A percentile compares a stretch with the other conserved stretches of the same genome.
Conservation (phyloP, 805 yeast genomes). For the Candida nonsorbophila region DNA sequence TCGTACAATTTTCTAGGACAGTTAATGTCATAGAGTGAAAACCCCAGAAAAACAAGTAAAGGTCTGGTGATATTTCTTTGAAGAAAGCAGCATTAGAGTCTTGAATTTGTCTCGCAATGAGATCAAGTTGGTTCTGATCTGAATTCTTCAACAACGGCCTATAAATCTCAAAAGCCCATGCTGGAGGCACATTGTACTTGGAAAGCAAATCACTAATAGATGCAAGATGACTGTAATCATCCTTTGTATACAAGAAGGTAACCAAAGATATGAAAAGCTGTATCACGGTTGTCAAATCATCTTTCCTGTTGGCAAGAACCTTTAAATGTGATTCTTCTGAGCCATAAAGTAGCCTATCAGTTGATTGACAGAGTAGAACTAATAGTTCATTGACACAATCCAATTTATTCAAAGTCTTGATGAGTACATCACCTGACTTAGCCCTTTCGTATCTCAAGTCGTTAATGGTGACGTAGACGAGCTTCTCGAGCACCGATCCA, state of each 20-base stretch:
- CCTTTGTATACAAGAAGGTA: conserved; percentile 41
- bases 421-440: conserved; percentile 46
- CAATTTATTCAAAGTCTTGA: conserved; percentile 39
- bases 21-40: conserved; percentile 66
- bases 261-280: conserved; percentile 58
- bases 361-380: conserved; percentile 51
- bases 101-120: no score
- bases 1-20: conserved; percentile 48
- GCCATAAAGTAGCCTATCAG: conserved; percentile 31
- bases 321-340: conserved; percentile 50
- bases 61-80: conserved; percentile 24
- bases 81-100: conserved; percentile 6
- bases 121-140: not conserved
- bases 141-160: conserved; percentile 38
- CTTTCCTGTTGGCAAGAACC: conserved; percentile 64
- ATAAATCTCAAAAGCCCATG: conserved; percentile 80
- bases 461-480: conserved; percentile 54
- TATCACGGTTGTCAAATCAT: conserved; percentile 63
- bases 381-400: conserved; percentile 59
- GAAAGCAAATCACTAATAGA: conserved; percentile 36
- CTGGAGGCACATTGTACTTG: conserved; percentile 42
- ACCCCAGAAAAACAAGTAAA: conserved; percentile 68
- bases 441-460: conserved; percentile 48
- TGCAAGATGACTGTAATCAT: conserved; percentile 25
- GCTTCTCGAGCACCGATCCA: conserved; percentile 50